Evolutionary conservation across 2,329 filamentous ascomycete genomes (phyloP).

Genomic region (Aspergillus felis): DNA sequence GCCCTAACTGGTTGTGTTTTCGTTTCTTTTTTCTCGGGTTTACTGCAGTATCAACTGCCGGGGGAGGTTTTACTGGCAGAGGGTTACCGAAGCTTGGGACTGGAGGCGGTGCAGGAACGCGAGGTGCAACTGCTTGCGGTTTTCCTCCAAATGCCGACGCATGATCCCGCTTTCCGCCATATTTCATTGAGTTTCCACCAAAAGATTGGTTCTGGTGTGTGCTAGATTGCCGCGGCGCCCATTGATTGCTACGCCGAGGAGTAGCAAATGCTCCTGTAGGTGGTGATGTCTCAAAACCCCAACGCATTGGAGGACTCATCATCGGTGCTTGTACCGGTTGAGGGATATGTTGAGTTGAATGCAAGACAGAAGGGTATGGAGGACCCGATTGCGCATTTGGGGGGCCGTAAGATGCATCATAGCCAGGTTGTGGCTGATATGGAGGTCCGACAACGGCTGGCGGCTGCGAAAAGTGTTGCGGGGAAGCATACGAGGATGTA

Average conservation of each 20-base stretch:
- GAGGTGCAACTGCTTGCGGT: constrained; percentile 26
- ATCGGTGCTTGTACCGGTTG: constrained; percentile 34
- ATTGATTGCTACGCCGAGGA: constrained; percentile 28
- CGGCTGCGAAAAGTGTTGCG: constrained; percentile 25
- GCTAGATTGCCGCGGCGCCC: constrained; percentile 22
- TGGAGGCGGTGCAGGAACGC: constrained; percentile 38
- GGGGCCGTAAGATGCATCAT: constrained; percentile 22
- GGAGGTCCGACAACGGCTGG: constrained; percentile 16
- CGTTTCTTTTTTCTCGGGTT: constrained; percentile 41
- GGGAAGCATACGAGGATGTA: constrained; percentile 16
- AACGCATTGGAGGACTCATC: constrained; percentile 55
- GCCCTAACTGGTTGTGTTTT: constrained; percentile 45
- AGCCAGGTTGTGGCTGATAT: constrained; percentile 26
- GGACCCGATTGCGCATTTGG: constrained; percentile 19
- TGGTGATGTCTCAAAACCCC: constrained; percentile 52
- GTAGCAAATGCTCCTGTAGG: constrained; percentile 46
- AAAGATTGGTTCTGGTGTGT: constrained; percentile 16
- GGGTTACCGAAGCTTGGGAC: constrained; percentile 44
- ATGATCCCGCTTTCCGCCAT: constrained; percentile 35
- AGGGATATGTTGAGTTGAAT: constrained; percentile 20
- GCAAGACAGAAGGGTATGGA: constrained; percentile 16
- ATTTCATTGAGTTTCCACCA: constrained; percentile 17
- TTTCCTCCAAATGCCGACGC: constrained; percentile 33
- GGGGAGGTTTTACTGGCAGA: constrained; percentile 41
- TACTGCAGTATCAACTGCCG: constrained; percentile 28